Percentiles rank a stretch among this genome's conserved stretches.
Evolutionary conservation across 2,329 filamentous ascomycete genomes (phyloP).

Genomic region (Stagonosporopsis vannaccii): DNA sequence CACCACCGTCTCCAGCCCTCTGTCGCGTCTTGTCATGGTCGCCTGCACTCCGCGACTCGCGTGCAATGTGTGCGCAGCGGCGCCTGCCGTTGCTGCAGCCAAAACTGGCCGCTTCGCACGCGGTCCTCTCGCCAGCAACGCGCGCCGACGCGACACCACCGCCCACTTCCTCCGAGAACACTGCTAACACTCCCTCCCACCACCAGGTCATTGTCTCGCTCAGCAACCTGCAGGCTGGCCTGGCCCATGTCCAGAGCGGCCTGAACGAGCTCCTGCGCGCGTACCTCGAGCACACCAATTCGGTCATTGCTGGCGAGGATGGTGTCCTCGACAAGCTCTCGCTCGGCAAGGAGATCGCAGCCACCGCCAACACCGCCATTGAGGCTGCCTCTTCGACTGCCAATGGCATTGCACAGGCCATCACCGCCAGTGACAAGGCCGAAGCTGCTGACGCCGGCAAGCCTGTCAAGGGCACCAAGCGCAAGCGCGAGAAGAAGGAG

Average conservation of each 20-base stretch:
- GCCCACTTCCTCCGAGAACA: background rate
- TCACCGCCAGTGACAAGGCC: slow-evolving; percentile 22
- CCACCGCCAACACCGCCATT: slow-evolving; percentile 37
- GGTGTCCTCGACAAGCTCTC: slow-evolving; percentile 51
- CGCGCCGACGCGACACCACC: slow-evolving; percentile 12
- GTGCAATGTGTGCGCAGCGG: slow-evolving; percentile 12
- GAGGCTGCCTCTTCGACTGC: slow-evolving; percentile 37
- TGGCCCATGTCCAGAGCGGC: slow-evolving; percentile 55
- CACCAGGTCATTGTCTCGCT: slow-evolving; percentile 77
- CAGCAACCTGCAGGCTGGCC: slow-evolving; percentile 73
- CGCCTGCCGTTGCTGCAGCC: slow-evolving; percentile 16
- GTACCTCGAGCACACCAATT: slow-evolving; percentile 88
- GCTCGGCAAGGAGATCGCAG: slow-evolving; percentile 53
- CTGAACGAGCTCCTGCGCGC: slow-evolving; percentile 82
- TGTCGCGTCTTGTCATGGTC: slow-evolving; percentile 21
- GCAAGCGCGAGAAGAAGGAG: slow-evolving; percentile 82
- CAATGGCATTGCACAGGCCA: slow-evolving; percentile 30
- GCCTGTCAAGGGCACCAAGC: slow-evolving; percentile 59
- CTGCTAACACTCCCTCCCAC: slow-evolving; percentile 16
- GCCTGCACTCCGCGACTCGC: slow-evolving; percentile 36
- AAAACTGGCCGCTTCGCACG: slow-evolving; percentile 1
- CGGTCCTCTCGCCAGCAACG: background rate
- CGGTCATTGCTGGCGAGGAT: slow-evolving; percentile 65
- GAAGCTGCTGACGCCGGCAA: slow-evolving; percentile 26
- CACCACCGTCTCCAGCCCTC: slow-evolving; percentile 1